phyloP scores from a whole-genome alignment of 345 rosid genomes.

The Syzygium jambos region DNA sequence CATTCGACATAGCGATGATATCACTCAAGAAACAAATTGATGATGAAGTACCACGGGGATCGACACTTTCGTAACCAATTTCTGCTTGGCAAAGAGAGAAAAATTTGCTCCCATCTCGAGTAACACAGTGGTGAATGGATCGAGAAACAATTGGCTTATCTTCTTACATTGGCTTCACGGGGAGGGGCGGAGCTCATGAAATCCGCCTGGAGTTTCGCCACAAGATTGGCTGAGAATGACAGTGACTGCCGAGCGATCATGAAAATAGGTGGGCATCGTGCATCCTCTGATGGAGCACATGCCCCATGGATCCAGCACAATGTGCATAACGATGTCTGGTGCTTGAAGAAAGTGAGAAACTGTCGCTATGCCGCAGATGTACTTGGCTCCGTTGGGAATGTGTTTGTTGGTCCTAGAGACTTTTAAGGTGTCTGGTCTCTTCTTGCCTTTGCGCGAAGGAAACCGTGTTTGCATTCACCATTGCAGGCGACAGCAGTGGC shows the following conservation, averaged over 20 bases:
- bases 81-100: constrained; percentile 14
- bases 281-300: constrained; percentile 37
- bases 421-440: constrained; percentile 10
- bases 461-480: neutral
- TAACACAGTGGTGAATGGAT: constrained; percentile 15
- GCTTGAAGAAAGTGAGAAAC: constrained; percentile 29
- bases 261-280: constrained; percentile 25
- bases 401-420: constrained; percentile 55
- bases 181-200: constrained; percentile 45
- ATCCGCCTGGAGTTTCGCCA: constrained; percentile 29
- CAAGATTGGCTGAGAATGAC: constrained; percentile 24
- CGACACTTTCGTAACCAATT: constrained; percentile 8
- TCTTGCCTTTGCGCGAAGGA: neutral
- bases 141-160: constrained; percentile 23
- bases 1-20: too few relatives aligned
- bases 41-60: too few relatives aligned
- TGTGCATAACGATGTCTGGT: constrained; percentile 44
- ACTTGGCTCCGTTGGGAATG: constrained; percentile 25
- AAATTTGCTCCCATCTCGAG: constrained; percentile 29
- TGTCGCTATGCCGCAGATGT: neutral
- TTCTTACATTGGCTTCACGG: constrained; percentile 37
- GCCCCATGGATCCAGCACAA: constrained; percentile 19
- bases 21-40: too few relatives aligned
- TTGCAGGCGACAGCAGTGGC: neutral
- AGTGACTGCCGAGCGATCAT: constrained; percentile 30